phyloP scores from a whole-genome alignment of 306 rosid genomes.

The Senna siamea region DNA sequence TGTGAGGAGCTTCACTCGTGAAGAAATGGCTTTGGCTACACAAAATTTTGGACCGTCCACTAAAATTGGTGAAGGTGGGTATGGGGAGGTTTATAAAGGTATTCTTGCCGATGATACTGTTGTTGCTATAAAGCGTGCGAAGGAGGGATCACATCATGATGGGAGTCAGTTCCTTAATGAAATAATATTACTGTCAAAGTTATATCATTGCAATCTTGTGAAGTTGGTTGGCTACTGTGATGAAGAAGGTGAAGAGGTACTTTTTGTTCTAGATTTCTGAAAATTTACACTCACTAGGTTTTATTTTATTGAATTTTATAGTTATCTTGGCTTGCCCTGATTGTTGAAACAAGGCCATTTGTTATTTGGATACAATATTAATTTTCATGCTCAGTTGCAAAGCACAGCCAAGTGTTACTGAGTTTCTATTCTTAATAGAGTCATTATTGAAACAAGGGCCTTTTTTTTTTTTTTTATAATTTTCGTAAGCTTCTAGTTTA shows the following conservation, averaged over 20 bases:
- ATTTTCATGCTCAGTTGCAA: too few relatives aligned
- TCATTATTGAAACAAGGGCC: too few relatives aligned
- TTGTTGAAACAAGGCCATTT: slow-evolving; percentile 28
- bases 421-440: too few relatives aligned
- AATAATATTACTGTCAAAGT: slow-evolving; percentile 71
- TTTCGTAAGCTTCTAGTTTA: too few relatives aligned
- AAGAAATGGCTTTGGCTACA: slow-evolving; percentile 70
- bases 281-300: slow-evolving; percentile 4
- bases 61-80: slow-evolving; percentile 82
- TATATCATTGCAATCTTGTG: slow-evolving; percentile 87
- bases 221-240: slow-evolving; percentile 81
- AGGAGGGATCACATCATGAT: slow-evolving; percentile 78
- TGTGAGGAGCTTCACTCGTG: slow-evolving; percentile 59
- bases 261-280: slow-evolving; percentile 18
- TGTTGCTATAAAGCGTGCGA: slow-evolving; percentile 90
- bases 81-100: slow-evolving; percentile 83
- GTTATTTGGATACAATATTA: neutral
- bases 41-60: slow-evolving; percentile 60
- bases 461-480: too few relatives aligned
- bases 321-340: too few relatives aligned
- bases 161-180: slow-evolving; percentile 86
- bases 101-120: slow-evolving; percentile 56
- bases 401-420: too few relatives aligned
- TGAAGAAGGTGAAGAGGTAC: slow-evolving; percentile 82
- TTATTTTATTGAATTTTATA: too few relatives aligned